A percentile compares a stretch with the other conserved stretches of the same genome.
phyloP scores from a whole-genome alignment of 768 basidiomycete species.

The Ephemerocybe angulata region DNA sequence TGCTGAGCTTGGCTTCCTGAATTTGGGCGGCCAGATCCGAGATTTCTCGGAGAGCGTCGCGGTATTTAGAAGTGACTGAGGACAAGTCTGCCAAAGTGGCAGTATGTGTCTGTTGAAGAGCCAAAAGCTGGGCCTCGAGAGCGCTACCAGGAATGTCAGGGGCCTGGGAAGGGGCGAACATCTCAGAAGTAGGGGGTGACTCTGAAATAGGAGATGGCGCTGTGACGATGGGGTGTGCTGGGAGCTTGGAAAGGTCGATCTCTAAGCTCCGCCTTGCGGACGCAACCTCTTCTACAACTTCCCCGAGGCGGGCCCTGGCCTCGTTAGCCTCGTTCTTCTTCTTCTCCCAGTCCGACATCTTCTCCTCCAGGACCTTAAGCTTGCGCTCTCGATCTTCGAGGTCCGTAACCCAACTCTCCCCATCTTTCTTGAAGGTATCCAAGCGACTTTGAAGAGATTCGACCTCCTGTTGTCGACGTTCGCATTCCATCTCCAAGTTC shows the following conservation, averaged over 20 bases:
- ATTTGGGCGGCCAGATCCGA: conserved; percentile 91
- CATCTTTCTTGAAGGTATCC: conserved; percentile 64
- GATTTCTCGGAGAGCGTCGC: conserved; percentile 86
- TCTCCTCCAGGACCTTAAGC: conserved; percentile 72
- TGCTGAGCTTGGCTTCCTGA: conserved; percentile 75
- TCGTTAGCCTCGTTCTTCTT: conserved; percentile 66
- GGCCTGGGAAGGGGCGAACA: conserved; percentile 13
- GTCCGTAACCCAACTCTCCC: conserved; percentile 79
- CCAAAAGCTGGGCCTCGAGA: conserved; percentile 59
- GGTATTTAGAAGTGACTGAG: conserved; percentile 75
- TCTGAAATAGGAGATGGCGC: conserved; percentile 24
- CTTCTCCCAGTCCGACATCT: conserved; percentile 75
- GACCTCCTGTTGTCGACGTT: conserved; percentile 69
- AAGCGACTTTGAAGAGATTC: conserved; percentile 67
- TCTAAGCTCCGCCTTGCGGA: conserved; percentile 68
- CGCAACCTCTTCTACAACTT: conserved; percentile 66
- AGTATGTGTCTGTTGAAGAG: conserved; percentile 78
- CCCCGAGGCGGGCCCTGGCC: conserved; percentile 61
- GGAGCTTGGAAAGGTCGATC: conserved; percentile 32
- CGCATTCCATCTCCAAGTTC: conserved; percentile 70
- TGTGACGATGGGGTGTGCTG: conserved; percentile 25
- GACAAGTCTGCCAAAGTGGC: conserved; percentile 79
- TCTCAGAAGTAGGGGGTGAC: conserved; percentile 7
- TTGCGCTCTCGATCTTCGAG: conserved; percentile 78
- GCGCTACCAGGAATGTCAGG: conserved; percentile 27